A percentile compares a stretch with the other conserved stretches of the same genome.
These are phyloP conservation scores for Pelargonium australe DNA, from an alignment of 441 rosid genomes.

Conservation along the genomic window DNA sequence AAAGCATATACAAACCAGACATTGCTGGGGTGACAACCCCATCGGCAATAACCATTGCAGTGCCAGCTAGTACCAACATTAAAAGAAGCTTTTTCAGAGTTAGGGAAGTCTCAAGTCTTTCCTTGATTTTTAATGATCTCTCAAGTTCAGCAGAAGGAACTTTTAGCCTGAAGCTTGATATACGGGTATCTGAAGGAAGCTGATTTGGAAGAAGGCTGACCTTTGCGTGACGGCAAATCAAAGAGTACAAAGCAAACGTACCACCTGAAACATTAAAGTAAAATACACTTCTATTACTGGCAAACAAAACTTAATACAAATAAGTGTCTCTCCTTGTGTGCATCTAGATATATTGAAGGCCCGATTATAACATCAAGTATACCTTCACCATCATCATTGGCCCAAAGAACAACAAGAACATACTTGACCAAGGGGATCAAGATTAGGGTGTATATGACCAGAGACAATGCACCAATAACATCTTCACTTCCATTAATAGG, in stretches of 20 bases:
- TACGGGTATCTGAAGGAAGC: slow-evolving; percentile 90
- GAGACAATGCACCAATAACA: slow-evolving; percentile 83
- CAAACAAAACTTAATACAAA: background rate
- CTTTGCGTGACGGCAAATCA: slow-evolving; percentile 92
- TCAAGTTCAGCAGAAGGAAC: slow-evolving; percentile 96
- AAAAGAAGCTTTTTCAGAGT: slow-evolving; percentile 69
- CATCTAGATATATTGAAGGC: background rate
- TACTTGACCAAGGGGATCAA: slow-evolving; percentile 82
- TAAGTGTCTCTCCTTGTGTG: background rate
- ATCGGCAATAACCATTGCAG: slow-evolving; percentile 94
- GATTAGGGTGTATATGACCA: slow-evolving; percentile 77
- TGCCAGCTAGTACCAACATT: slow-evolving; percentile 84
- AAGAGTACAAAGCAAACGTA: slow-evolving; percentile 87
- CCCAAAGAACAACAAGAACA: slow-evolving; percentile 92
- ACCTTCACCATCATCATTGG: slow-evolving; percentile 99
- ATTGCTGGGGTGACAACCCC: slow-evolving; percentile 94
- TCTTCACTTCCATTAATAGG: slow-evolving; percentile 74
- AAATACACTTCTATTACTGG: background rate
- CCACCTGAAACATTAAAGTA: slow-evolving; percentile 55
- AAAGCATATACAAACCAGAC: slow-evolving; percentile 64
- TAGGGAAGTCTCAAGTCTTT: slow-evolving; percentile 73
- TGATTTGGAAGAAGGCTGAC: slow-evolving; percentile 95
- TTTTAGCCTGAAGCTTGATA: slow-evolving; percentile 91
- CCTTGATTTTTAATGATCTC: slow-evolving; percentile 90
- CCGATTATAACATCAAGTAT: slow-evolving; percentile 12